phyloP scores from a whole-genome alignment of 1,284 basidiomycete species.

The Ustilago loliicola region DNA sequence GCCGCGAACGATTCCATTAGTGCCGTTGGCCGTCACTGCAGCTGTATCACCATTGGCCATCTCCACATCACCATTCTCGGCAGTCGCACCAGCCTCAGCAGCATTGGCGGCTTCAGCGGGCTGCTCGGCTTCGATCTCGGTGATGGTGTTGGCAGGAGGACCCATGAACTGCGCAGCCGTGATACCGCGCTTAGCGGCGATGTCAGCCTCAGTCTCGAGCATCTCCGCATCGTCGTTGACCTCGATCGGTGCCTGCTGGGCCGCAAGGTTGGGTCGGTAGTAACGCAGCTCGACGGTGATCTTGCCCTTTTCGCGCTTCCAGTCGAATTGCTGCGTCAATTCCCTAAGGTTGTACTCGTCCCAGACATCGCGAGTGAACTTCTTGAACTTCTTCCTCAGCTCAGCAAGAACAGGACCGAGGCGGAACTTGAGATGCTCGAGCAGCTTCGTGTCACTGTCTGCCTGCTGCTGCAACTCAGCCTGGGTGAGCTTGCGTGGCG shows the following conservation, averaged over 20 bases:
- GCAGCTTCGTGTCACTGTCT: conserved; percentile 82
- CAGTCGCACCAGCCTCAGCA: not conserved
- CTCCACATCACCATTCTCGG: conserved; percentile 26
- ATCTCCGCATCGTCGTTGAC: conserved; percentile 34
- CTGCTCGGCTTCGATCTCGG: conserved; percentile 15
- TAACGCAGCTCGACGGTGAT: conserved; percentile 78
- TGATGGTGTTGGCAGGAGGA: conserved; percentile 11
- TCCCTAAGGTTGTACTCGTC: conserved; percentile 70
- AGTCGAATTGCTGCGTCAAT: conserved; percentile 68
- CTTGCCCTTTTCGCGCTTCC: conserved; percentile 61
- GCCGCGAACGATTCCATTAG: conserved; percentile 6
- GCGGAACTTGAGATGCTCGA: conserved; percentile 87
- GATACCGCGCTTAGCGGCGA: conserved; percentile 39
- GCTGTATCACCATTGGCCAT: conserved; percentile 29
- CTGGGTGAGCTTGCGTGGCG: conserved; percentile 84
- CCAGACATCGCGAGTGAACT: conserved; percentile 85
- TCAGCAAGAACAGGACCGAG: conserved; percentile 88
- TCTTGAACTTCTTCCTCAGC: conserved; percentile 91
- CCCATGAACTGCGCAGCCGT: conserved; percentile 50
- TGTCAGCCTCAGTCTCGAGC: conserved; percentile 47
- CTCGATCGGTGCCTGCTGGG: conserved; percentile 17
- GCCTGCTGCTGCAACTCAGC: conserved; percentile 86
- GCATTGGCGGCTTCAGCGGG: conserved; percentile 6
- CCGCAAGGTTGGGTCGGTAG: conserved; percentile 63
- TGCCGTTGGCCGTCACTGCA: conserved; percentile 8